phyloP scores from a whole-genome alignment of 202 grass and related monocot genomes.

The Musa balbisiana region DNA sequence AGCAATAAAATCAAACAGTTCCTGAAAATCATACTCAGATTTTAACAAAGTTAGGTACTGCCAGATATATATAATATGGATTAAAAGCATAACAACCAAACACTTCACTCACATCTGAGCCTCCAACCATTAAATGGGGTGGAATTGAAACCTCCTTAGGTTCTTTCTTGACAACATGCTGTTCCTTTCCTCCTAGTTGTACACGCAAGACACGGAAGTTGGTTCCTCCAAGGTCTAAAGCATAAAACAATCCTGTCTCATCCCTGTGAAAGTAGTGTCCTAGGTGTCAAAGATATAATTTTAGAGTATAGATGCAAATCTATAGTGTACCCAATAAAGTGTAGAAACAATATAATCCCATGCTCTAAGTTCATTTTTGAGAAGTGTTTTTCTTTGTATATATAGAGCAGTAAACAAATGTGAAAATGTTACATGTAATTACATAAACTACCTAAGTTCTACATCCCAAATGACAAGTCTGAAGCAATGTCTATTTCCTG shows the following conservation, averaged over 20 bases:
- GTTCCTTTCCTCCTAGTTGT: conserved; percentile 64
- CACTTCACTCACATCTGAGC: conserved; percentile 44
- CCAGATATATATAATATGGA: conserved; percentile 26
- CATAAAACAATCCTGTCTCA: conserved; percentile 84
- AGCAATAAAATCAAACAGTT: conserved; percentile 95
- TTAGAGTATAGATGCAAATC: not conserved
- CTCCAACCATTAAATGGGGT: conserved; percentile 89
- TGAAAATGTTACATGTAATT: not conserved
- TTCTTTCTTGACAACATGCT: conserved; percentile 51
- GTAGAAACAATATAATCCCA: not conserved
- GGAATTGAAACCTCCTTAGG: conserved; percentile 75
- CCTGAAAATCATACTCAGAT: conserved; percentile 33
- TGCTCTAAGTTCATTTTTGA: not conserved
- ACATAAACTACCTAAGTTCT: not conserved
- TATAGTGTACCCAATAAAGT: not conserved
- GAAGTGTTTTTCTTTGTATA: not conserved
- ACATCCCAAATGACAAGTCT: not conserved
- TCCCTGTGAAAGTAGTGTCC: conserved; percentile 42
- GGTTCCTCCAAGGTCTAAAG: conserved; percentile 93
- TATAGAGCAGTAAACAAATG: not conserved
- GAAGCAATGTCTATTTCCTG: not conserved
- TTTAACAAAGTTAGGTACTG: conserved; percentile 9
- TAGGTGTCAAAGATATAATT: not conserved
- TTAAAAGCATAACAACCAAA: not conserved
- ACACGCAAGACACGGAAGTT: conserved; percentile 92